Percentiles rank a stretch among this genome's conserved stretches.
These are phyloP conservation scores for Colletotrichum camelliae DNA, from an alignment of 2,329 filamentous ascomycete species.

Conservation along the genomic window DNA sequence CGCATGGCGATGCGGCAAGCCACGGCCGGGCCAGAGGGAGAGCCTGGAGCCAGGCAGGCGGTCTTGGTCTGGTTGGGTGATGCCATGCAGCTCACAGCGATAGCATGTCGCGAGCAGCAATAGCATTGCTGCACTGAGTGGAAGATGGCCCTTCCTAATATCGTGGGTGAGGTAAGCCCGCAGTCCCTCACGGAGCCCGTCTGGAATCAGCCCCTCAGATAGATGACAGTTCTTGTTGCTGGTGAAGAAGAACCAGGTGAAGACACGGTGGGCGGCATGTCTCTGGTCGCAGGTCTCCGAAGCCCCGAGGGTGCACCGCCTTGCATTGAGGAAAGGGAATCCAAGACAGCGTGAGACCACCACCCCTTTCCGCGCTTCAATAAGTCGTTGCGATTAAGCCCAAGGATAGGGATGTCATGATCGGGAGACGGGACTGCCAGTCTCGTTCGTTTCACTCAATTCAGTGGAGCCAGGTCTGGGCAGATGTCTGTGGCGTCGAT, in stretches of 20 bases:
- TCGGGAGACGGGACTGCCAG: slow-evolving; percentile 1
- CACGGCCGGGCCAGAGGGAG: background rate
- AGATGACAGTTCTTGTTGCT: background rate
- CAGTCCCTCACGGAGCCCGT: background rate
- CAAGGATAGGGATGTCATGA: slow-evolving; percentile 1
- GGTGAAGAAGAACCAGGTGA: background rate
- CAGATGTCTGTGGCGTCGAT: background rate
- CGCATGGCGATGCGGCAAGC: background rate
- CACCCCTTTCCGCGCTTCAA: slow-evolving; percentile 4
- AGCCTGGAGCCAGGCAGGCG: background rate
- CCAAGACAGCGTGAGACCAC: slow-evolving; percentile 6
- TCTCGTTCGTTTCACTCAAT: slow-evolving; percentile 15
- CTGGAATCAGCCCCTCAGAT: background rate
- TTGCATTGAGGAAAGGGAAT: background rate
- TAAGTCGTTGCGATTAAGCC: slow-evolving; percentile 1
- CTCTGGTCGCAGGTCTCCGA: background rate
- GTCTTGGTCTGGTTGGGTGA: background rate
- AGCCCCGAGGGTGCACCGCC: slow-evolving; percentile 1
- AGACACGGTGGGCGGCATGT: background rate
- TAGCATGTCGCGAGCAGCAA: background rate
- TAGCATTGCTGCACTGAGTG: background rate
- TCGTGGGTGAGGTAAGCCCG: background rate
- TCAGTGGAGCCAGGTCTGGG: background rate
- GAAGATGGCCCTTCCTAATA: background rate
- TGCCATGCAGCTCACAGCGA: background rate